Evolutionary conservation across 2,329 filamentous ascomycete species (phyloP).

Genomic region (Arthrobotrys sinensis): DNA sequence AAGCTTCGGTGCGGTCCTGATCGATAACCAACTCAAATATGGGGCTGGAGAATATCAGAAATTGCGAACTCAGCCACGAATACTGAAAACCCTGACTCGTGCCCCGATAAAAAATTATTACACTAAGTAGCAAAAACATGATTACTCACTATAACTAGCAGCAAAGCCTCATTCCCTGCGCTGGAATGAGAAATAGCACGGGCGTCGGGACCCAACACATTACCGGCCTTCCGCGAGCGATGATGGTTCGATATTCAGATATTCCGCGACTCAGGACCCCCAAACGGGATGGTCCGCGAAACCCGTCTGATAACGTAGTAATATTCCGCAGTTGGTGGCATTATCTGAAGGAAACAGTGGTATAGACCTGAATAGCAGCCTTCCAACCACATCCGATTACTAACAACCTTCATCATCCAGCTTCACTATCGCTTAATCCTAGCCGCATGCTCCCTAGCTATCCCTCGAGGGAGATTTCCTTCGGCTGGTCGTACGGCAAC

Average conservation of each 20-base stretch:
- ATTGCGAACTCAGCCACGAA: slow-evolving; percentile 25
- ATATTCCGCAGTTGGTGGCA: neutral
- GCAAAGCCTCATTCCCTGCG: neutral
- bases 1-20: neutral
- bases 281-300: neutral
- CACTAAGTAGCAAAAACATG: neutral
- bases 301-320: slow-evolving; percentile 7
- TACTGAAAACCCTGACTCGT: neutral
- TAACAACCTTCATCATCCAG: neutral
- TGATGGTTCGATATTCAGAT: neutral
- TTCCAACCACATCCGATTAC: neutral
- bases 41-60: slow-evolving; percentile 8
- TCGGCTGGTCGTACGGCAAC: neutral
- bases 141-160: slow-evolving; percentile 1
- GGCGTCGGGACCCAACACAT: slow-evolving; percentile 29
- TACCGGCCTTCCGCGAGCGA: neutral
- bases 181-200: slow-evolving; percentile 5
- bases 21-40: neutral
- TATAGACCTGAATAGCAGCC: neutral
- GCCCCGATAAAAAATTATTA: neutral
- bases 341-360: neutral
- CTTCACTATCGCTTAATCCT: too few species aligned
- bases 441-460: too few species aligned
- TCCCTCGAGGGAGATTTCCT: neutral
- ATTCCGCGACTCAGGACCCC: neutral